phyloP scores from a whole-genome alignment of 805 yeast species.

The Hanseniaspora hatyaiensis region DNA sequence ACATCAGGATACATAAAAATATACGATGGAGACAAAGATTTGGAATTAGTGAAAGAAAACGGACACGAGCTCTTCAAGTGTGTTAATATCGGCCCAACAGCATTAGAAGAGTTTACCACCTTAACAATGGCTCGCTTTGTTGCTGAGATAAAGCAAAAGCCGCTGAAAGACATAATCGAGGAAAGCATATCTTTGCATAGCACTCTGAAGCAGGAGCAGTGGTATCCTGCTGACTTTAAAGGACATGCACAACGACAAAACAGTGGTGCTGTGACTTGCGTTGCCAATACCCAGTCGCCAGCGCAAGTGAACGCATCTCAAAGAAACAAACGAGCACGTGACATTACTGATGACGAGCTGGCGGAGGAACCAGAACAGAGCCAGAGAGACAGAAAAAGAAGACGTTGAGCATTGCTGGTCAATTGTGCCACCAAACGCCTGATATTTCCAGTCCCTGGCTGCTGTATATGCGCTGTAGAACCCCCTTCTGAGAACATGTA shows the following conservation, averaged over 20 bases:
- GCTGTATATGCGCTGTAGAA: no score
- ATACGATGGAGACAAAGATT: slow-evolving; percentile 8
- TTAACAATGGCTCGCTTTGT: slow-evolving; percentile 6
- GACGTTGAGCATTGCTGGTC: no score
- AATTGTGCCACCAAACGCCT: no score
- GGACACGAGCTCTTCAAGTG: neutral
- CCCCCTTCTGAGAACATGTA: no score
- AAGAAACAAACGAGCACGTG: neutral
- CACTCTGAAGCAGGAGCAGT: neutral
- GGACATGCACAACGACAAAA: neutral
- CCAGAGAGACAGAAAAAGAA: no score
- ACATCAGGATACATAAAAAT: slow-evolving; percentile 4
- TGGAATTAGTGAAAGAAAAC: neutral
- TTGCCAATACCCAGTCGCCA: neutral
- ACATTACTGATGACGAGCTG: no score
- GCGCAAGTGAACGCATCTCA: neutral
- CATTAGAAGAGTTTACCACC: slow-evolving; percentile 4
- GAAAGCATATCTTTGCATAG: neutral
- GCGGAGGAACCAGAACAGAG: neutral
- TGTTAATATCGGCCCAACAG: slow-evolving; percentile 4
- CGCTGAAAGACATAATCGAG: slow-evolving; percentile 2
- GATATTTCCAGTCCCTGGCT: no score
- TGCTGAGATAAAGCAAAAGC: slow-evolving; percentile 3
- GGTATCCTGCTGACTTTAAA: slow-evolving; percentile 4
- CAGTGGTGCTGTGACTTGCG: neutral